These are phyloP conservation scores for Panaeolus cyanescens DNA, from an alignment of 768 basidiomycete genomes.

Conservation along the genomic window DNA sequence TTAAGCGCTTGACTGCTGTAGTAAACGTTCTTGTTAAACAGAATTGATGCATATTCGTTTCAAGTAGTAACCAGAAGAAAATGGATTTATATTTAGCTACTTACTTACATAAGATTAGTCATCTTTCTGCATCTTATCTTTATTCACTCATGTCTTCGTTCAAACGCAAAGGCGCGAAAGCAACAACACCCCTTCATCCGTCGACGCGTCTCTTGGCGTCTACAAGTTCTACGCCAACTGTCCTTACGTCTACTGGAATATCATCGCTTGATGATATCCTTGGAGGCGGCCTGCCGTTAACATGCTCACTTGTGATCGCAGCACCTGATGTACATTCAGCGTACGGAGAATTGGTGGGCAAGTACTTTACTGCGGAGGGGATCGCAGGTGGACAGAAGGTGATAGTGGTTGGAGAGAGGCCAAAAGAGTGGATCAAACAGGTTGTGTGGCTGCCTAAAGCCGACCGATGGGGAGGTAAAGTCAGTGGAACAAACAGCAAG, in stretches of 20 bases:
- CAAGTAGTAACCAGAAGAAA: neutral
- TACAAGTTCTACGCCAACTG: slow-evolving; percentile 54
- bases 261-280: slow-evolving; percentile 94
- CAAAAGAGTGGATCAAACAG: slow-evolving; percentile 42
- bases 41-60: neutral
- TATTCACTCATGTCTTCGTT: slow-evolving; percentile 70
- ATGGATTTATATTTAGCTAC: neutral
- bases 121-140: slow-evolving; percentile 3
- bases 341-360: slow-evolving; percentile 82
- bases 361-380: slow-evolving; percentile 91
- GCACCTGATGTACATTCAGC: slow-evolving; percentile 88
- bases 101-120: neutral
- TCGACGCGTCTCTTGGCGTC: slow-evolving; percentile 55
- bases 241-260: slow-evolving; percentile 82
- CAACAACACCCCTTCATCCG: slow-evolving; percentile 30
- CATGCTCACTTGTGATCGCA: slow-evolving; percentile 68
- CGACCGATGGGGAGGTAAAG: slow-evolving; percentile 11
- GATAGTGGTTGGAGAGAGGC: slow-evolving; percentile 63
- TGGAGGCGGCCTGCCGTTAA: slow-evolving; percentile 87
- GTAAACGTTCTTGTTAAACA: neutral
- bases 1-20: neutral
- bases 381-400: slow-evolving; percentile 71
- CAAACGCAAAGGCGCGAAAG: slow-evolving; percentile 62
- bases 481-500: slow-evolving; percentile 36
- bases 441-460: slow-evolving; percentile 76